Percentiles rank a stretch among this genome's conserved stretches.
Conservation (phyloP, 345 rosid species). For the Euphorbia tirucalli region DNA sequence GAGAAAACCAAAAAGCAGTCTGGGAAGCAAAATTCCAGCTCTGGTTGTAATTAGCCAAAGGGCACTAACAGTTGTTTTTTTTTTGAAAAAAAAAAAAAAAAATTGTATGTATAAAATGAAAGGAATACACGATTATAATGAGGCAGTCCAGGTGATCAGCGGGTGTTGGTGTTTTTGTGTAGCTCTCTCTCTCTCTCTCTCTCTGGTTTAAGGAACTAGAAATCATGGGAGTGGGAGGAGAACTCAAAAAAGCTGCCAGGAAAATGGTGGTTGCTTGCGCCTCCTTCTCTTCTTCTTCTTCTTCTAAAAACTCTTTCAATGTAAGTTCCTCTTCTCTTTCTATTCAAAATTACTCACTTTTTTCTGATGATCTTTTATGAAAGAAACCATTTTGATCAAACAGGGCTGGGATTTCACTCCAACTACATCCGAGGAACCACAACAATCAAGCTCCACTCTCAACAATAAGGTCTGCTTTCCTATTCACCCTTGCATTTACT, state of each 20-base stretch:
- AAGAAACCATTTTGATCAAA: background rate
- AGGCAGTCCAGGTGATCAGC: no score
- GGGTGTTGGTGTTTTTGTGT: no score
- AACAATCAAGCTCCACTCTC: slow-evolving; percentile 29
- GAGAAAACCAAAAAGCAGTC: background rate
- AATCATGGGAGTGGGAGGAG: slow-evolving; percentile 43
- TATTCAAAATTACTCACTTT: background rate
- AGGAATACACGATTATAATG: no score
- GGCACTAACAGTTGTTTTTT: no score
- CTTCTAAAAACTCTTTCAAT: slow-evolving; percentile 5
- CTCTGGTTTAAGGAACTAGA: no score
- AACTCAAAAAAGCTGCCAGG: slow-evolving; percentile 58
- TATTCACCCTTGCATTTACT: slow-evolving; percentile 5
- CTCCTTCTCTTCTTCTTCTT: slow-evolving; percentile 41
- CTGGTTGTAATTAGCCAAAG: no score
- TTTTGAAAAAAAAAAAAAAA: no score
- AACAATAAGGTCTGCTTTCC: slow-evolving; percentile 46
- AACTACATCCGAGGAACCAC: slow-evolving; percentile 33
- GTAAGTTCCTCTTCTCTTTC: slow-evolving; percentile 25
- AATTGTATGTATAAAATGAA: no score
- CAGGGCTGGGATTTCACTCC: slow-evolving; percentile 49
- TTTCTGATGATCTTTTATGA: background rate
- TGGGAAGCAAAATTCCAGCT: background rate
- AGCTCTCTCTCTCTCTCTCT: no score
- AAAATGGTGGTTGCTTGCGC: slow-evolving; percentile 67